A percentile compares a stretch with the other conserved stretches of the same genome.
These are phyloP conservation scores for Eutrema heterophyllum DNA, from an alignment of 345 rosid species.

Conservation along the genomic window DNA sequence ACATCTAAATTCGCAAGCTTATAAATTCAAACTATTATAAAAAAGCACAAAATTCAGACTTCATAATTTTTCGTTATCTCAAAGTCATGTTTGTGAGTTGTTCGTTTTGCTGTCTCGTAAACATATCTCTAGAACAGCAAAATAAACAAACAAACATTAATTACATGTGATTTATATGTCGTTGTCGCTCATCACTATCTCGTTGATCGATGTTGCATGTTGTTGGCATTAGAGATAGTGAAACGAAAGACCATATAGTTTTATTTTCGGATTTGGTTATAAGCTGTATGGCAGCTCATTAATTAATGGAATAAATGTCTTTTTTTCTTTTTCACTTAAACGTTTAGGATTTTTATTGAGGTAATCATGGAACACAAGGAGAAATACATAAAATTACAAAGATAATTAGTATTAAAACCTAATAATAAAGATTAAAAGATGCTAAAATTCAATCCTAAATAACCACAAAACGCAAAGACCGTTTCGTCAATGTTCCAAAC, in stretches of 20 bases:
- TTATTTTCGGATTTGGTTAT: background rate
- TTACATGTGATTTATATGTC: background rate
- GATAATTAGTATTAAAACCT: too few relatives aligned
- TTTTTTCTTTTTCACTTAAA: too few relatives aligned
- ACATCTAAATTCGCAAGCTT: background rate
- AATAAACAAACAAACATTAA: background rate
- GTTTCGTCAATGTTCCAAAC: too few relatives aligned
- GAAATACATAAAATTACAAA: too few relatives aligned
- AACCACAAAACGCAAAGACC: too few relatives aligned
- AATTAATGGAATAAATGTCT: background rate
- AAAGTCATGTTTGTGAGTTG: background rate
- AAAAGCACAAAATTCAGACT: background rate
- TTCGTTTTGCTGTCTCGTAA: background rate
- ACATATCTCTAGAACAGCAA: background rate
- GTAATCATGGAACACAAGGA: too few relatives aligned
- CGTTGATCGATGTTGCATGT: background rate
- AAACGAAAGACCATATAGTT: background rate
- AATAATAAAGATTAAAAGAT: too few relatives aligned
- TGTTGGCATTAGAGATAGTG: background rate
- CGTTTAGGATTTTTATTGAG: too few relatives aligned
- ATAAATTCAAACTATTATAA: background rate
- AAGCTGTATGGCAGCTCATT: background rate
- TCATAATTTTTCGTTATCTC: background rate
- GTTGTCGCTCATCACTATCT: background rate
- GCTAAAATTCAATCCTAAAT: too few relatives aligned